Conservation (phyloP, 352 stramenopile species). For the Pythium scleroteichum region DNA sequence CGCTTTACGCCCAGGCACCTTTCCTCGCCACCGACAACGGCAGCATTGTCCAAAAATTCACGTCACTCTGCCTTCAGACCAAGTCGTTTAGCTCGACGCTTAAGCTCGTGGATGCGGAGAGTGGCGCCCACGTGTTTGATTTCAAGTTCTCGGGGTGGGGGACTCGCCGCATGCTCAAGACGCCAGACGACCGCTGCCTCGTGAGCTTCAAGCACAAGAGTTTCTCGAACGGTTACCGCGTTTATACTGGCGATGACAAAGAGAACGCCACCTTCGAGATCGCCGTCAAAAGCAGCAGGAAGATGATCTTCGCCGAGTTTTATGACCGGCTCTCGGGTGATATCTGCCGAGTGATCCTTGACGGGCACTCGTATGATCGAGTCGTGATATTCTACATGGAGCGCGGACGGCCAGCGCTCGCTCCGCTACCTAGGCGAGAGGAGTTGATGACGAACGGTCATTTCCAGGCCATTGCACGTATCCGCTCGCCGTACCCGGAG, state of each 20-base stretch:
- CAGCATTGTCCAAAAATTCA: background rate
- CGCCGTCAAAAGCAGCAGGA: too few species aligned
- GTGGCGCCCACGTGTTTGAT: constrained; percentile 1
- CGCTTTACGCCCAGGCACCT: constrained; percentile 14
- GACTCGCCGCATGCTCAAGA: background rate
- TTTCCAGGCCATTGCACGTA: constrained; percentile 13
- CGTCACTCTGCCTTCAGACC: constrained; percentile 3
- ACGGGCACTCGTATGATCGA: background rate
- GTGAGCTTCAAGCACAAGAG: background rate
- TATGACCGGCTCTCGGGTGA: constrained; percentile 5
- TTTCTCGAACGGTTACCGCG: background rate
- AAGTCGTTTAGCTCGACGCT: background rate
- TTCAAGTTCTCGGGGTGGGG: background rate
- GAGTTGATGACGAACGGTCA: background rate
- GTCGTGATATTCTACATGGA: constrained; percentile 14
- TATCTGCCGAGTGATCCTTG: constrained; percentile 2
- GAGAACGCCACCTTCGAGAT: constrained; percentile 8
- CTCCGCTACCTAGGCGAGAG: background rate
- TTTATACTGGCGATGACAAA: constrained; percentile 6
- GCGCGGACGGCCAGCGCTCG: background rate
- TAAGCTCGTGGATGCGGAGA: background rate
- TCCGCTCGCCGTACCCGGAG: background rate
- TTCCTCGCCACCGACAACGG: constrained; percentile 5
- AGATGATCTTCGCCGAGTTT: constrained; percentile 6
- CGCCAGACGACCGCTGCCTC: background rate